Evolutionary conservation across 2,329 filamentous ascomycete genomes (phyloP), one percentile per base, ranked within the genome.

Genomic region (Beauveria medogensis): DNA sequence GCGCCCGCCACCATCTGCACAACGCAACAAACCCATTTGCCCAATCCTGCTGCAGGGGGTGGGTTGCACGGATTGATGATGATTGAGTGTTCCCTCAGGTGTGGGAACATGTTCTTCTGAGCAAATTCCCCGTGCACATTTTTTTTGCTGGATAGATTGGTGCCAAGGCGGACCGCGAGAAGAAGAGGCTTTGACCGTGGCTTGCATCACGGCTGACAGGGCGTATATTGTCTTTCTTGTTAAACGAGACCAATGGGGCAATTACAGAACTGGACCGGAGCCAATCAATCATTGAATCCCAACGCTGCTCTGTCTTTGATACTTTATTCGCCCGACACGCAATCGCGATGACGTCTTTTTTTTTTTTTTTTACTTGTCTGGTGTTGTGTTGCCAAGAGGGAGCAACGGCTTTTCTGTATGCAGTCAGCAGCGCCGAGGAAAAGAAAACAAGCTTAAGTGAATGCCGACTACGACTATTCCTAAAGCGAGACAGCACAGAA

Each of bases 371-470:
- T 3, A 37, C 40, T 14, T 47, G 28, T 43, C 18, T 51, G 18
- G 46, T 30, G 26, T 37, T 22, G 30, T 34, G 30, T 34, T 34
- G 30, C 30, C 30, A 34, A 34, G 30, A 34, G 30, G 30, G 30
- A 34, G 30, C 30, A 34, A 34, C 30, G 30, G 30, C 30, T 12
- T 12, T 34, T 12, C 30, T 34, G 30, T 9, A 41, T 51, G 48
- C 14, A 5, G 34, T 30, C 37, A 30, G 18, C 24, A 16, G 5
- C 30, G 30, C 55, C 3, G 30, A 26, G 40, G 24, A 8, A 43
- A 50, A 58, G 26, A 58, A 34, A 34, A 34, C 46, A 58, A 58
- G 46, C 55, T 58, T 57, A 57, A 57, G 5, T 56, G 54, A 48
- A 30, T 47, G 54, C 43, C 54, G 44, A 22, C 14, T 2, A 40